Conservation (phyloP, 2,329 filamentous ascomycete genomes). For the Chrysoporthe puriensis region DNA sequence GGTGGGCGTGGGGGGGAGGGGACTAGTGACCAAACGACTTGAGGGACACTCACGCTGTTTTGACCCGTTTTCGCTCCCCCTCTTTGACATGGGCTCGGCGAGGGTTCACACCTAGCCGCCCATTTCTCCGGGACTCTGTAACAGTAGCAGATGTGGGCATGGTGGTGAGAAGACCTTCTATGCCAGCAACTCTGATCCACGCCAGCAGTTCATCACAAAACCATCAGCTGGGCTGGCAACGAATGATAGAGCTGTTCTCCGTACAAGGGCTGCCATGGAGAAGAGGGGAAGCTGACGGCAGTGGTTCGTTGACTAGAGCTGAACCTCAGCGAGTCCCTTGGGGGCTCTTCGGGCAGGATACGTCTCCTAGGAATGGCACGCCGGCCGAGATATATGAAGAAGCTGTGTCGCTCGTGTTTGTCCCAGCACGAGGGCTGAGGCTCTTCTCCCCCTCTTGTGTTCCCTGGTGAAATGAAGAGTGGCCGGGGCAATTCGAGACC, state of each 20-base stretch:
- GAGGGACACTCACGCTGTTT: slow-evolving; percentile 49
- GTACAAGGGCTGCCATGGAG: slow-evolving; percentile 7
- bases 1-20: neutral
- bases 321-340: slow-evolving; percentile 11
- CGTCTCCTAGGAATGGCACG: slow-evolving; percentile 8
- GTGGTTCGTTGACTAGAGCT: slow-evolving; percentile 4
- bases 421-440: neutral
- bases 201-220: slow-evolving; percentile 9
- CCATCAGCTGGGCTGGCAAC: slow-evolving; percentile 17
- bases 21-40: neutral
- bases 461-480: neutral
- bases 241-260: slow-evolving; percentile 1
- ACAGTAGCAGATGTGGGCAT: slow-evolving; percentile 23
- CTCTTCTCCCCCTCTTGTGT: neutral
- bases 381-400: slow-evolving; percentile 16
- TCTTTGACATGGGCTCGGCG: slow-evolving; percentile 52
- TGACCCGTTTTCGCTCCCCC: slow-evolving; percentile 52
- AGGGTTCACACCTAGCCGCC: slow-evolving; percentile 54
- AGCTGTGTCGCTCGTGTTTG: neutral
- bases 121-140: slow-evolving; percentile 3
- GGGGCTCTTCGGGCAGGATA: neutral
- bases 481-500: slow-evolving; percentile 2
- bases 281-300: slow-evolving; percentile 11
- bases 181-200: slow-evolving; percentile 6
- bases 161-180: neutral